These are phyloP conservation scores for Linum lewisii DNA, from an alignment of 345 rosid genomes.

Conservation along the genomic window DNA sequence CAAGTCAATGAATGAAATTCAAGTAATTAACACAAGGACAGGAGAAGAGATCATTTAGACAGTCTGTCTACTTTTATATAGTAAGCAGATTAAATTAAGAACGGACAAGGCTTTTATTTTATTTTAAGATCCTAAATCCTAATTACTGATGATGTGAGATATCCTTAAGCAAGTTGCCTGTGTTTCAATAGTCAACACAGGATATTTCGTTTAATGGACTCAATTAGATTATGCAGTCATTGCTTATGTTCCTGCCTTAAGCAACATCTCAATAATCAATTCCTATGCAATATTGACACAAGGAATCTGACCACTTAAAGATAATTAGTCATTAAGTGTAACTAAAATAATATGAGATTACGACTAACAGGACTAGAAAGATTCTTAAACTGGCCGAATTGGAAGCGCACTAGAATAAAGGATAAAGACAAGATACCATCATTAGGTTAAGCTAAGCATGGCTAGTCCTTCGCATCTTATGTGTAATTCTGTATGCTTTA, in stretches of 20 bases:
- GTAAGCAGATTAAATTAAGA: no score
- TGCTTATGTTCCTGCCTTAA: neutral
- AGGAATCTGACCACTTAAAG: neutral
- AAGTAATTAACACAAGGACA: slow-evolving; percentile 32
- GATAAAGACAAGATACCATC: slow-evolving; percentile 26
- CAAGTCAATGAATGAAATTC: slow-evolving; percentile 55
- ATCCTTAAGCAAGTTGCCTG: neutral
- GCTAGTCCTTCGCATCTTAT: slow-evolving; percentile 3
- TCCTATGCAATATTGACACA: neutral
- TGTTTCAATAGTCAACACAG: neutral
- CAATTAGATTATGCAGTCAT: no score
- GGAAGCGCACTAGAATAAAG: no score
- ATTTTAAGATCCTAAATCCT: no score
- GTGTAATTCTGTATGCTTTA: no score
- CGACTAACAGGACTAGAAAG: neutral
- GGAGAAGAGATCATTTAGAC: no score
- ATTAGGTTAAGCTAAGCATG: slow-evolving; percentile 6
- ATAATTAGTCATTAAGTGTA: neutral
- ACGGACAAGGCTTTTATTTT: no score
- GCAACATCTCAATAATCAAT: neutral
- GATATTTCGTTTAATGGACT: neutral
- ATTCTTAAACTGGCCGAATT: no score
- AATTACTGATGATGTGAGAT: neutral
- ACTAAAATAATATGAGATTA: neutral
- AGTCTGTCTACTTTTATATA: no score